These are phyloP conservation scores for Penicillium egyptiacum DNA, from an alignment of 495 filamentous ascomycete genomes.

Conservation along the genomic window DNA sequence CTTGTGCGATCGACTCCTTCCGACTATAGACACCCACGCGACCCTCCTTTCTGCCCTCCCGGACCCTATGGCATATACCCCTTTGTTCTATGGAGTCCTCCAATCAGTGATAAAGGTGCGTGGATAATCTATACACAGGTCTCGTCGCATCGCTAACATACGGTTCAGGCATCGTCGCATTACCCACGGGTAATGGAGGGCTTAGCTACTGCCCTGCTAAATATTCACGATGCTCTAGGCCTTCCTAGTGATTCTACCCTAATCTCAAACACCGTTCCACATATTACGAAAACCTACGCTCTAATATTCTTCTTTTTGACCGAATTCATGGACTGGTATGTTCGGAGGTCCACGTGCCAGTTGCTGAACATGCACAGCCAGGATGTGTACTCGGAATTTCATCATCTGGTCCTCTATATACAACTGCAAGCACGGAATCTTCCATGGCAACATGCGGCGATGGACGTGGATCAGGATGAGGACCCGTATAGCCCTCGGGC, in stretches of 20 bases:
- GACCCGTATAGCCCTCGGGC: constrained; percentile 27
- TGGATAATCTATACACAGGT: neutral
- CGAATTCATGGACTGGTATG: constrained; percentile 52
- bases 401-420: constrained; percentile 42
- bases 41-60: constrained; percentile 38
- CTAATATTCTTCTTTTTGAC: constrained; percentile 49
- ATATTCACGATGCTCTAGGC: constrained; percentile 43
- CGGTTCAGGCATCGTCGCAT: constrained; percentile 42
- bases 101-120: constrained; percentile 49
- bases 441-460: constrained; percentile 21
- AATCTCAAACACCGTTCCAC: constrained; percentile 25
- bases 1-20: constrained; percentile 39
- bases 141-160: constrained; percentile 1
- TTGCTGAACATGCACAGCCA: constrained; percentile 48
- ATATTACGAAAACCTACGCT: constrained; percentile 45
- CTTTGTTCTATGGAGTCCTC: constrained; percentile 47
- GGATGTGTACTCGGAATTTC: constrained; percentile 44
- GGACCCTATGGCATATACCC: constrained; percentile 35
- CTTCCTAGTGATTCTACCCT: constrained; percentile 21
- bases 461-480: constrained; percentile 33
- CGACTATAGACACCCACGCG: constrained; percentile 40
- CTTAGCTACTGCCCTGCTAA: constrained; percentile 40
- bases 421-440: constrained; percentile 31
- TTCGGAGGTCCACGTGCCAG: constrained; percentile 40
- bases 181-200: constrained; percentile 48